phyloP scores from a whole-genome alignment of 1,284 basidiomycete species.

The Tylopilus sp. region DNA sequence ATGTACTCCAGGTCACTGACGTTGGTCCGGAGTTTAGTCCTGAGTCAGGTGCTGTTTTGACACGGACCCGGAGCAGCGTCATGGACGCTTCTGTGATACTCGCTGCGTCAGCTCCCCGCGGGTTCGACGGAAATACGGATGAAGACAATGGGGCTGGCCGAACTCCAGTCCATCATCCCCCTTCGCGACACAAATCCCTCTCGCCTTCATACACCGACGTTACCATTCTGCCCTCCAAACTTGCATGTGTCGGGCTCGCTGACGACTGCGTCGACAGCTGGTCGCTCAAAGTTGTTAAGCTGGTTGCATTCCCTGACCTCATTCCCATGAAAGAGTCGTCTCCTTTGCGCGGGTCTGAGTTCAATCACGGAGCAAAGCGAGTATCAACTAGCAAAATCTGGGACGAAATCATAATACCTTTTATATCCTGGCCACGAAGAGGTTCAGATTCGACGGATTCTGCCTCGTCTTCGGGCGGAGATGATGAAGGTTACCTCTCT shows the following conservation, averaged over 20 bases:
- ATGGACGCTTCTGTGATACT: slow-evolving; percentile 34
- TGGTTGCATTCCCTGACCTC: slow-evolving; percentile 69
- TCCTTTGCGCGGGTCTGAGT: slow-evolving; percentile 5
- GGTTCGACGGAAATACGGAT: slow-evolving; percentile 9
- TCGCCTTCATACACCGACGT: slow-evolving; percentile 49
- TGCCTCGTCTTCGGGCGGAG: slow-evolving; percentile 33
- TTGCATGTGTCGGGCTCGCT: slow-evolving; percentile 56
- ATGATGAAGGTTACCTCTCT: slow-evolving; percentile 55
- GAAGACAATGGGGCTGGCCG: slow-evolving; percentile 4
- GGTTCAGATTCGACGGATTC: slow-evolving; percentile 26
- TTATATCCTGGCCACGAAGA: slow-evolving; percentile 24
- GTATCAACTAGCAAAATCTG: slow-evolving; percentile 11
- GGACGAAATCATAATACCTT: slow-evolving; percentile 17
- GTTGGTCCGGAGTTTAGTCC: slow-evolving; percentile 36
- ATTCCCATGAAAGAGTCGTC: slow-evolving; percentile 38
- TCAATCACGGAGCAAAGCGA: neutral
- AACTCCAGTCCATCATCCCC: slow-evolving; percentile 11
- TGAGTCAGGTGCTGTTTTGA: slow-evolving; percentile 42
- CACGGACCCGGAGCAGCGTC: slow-evolving; percentile 41
- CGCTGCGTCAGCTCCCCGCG: slow-evolving; percentile 30
- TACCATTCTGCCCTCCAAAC: slow-evolving; percentile 47
- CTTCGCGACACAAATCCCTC: slow-evolving; percentile 37
- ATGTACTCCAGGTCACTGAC: slow-evolving; percentile 40
- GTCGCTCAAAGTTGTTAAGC: slow-evolving; percentile 70
- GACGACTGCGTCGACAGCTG: slow-evolving; percentile 65